A percentile compares a stretch with the other conserved stretches of the same genome.
These are phyloP conservation scores for Poa pratensis DNA, from an alignment of 176 grass and related monocot species.

Conservation along the genomic window DNA sequence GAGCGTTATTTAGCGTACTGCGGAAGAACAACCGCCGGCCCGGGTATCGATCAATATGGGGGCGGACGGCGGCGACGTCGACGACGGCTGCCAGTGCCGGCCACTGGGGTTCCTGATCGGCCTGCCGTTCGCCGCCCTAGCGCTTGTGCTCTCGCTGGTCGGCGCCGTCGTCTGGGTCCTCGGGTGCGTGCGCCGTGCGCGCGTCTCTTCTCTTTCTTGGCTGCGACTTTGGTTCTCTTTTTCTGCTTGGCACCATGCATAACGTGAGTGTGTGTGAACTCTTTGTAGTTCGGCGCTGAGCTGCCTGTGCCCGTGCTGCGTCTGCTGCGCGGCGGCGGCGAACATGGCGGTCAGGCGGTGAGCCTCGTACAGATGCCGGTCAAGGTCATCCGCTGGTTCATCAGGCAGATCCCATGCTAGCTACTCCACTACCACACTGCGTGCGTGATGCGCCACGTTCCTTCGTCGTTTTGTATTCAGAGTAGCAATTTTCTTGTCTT, in stretches of 20 bases:
- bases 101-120: conserved; percentile 64
- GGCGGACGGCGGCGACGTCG: conserved; percentile 5
- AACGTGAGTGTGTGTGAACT: neutral
- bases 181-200: conserved; percentile 50
- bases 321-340: conserved; percentile 45
- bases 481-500: neutral
- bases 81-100: conserved; percentile 43
- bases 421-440: neutral
- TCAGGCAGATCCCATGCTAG: conserved; percentile 60
- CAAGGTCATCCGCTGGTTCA: conserved; percentile 63
- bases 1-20: neutral
- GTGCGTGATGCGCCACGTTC: neutral
- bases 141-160: conserved; percentile 55
- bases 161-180: conserved; percentile 64
- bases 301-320: conserved; percentile 69
- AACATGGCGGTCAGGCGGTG: conserved; percentile 59
- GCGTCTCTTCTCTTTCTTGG: neutral
- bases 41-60: neutral
- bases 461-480: neutral
- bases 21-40: neutral
- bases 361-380: conserved; percentile 65
- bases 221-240: neutral
- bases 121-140: conserved; percentile 56
- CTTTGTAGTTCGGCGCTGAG: conserved; percentile 47
- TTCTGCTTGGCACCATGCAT: neutral